These are phyloP conservation scores for Schwanniomyces occidentalis DNA, from an alignment of 805 yeast genomes.

Conservation along the genomic window DNA sequence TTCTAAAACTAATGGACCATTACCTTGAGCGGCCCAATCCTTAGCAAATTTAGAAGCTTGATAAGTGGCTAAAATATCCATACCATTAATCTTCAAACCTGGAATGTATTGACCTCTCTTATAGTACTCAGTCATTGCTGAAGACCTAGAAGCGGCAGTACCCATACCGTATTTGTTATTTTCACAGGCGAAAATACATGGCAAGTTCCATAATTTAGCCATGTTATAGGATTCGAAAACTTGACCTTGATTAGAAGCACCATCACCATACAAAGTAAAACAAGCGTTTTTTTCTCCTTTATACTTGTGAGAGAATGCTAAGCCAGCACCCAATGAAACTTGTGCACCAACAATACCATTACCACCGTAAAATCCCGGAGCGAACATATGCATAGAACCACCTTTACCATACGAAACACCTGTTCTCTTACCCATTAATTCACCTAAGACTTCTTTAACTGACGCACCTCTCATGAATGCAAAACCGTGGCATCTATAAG, in stretches of 20 bases:
- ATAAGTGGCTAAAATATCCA: constrained; percentile 94
- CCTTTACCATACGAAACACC: constrained; percentile 98
- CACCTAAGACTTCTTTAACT: constrained; percentile 87
- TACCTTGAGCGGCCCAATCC: constrained; percentile 91
- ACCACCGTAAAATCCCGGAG: constrained; percentile 96
- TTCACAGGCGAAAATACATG: constrained; percentile 94
- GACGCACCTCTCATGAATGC: constrained; percentile 95
- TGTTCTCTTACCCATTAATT: constrained; percentile 92
- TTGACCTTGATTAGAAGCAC: constrained; percentile 99
- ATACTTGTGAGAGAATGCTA: constrained; percentile 98
- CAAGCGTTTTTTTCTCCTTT: constrained; percentile 75
- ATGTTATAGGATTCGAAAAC: constrained; percentile 96
- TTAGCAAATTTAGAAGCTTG: constrained; percentile 96
- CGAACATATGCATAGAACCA: constrained; percentile 99
- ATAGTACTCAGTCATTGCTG: constrained; percentile 95
- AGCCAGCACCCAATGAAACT: constrained; percentile 97
- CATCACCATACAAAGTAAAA: constrained; percentile 94
- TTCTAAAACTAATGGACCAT: constrained; percentile 95
- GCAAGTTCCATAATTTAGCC: constrained; percentile 98
- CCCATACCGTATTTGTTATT: constrained; percentile 99
- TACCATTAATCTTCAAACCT: constrained; percentile 97
- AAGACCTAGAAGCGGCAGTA: constrained; percentile 94
- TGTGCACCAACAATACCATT: constrained; percentile 99
- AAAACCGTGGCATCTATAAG: constrained; percentile 99
- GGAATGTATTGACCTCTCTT: constrained; percentile 99